A percentile compares a stretch with the other conserved stretches of the same genome.
phyloP scores from a whole-genome alignment of 1,139 yeast genomes.

The Diutina sp. region DNA sequence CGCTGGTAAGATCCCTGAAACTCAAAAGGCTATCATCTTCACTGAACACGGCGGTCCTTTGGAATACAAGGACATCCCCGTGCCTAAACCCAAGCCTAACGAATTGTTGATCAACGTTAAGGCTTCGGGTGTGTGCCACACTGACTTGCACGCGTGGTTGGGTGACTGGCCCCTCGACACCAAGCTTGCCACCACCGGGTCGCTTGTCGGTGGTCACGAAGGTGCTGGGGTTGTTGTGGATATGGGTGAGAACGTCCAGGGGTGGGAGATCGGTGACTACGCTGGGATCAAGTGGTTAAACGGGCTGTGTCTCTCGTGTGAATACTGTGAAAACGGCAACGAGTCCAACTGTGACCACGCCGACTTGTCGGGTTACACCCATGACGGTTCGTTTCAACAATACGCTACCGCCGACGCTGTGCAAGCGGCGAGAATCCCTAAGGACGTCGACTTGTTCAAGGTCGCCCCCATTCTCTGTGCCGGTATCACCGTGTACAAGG shows the following conservation, averaged over 20 bases:
- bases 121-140: slow-evolving; percentile 9
- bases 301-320: slow-evolving; percentile 8
- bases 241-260: slow-evolving; percentile 8
- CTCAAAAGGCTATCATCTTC: slow-evolving; percentile 9
- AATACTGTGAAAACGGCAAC: slow-evolving; percentile 8
- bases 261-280: slow-evolving; percentile 9
- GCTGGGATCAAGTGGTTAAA: slow-evolving; percentile 11
- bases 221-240: slow-evolving; percentile 10
- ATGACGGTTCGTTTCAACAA: slow-evolving; percentile 10
- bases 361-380: slow-evolving; percentile 10
- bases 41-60: slow-evolving; percentile 9
- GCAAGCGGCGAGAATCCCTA: slow-evolving; percentile 9
- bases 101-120: slow-evolving; percentile 9
- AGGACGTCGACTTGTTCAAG: slow-evolving; percentile 8
- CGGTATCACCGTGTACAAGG: slow-evolving; percentile 10
- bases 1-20: slow-evolving; percentile 5
- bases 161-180: slow-evolving; percentile 10
- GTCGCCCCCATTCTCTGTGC: slow-evolving; percentile 10
- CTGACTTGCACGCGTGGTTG: slow-evolving; percentile 10
- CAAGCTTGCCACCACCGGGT: slow-evolving; percentile 4
- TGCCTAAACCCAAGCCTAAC: slow-evolving; percentile 8
- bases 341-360: slow-evolving; percentile 9
- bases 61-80: slow-evolving; percentile 9
- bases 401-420: slow-evolving; percentile 10
- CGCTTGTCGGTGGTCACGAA: slow-evolving; percentile 9